Evolutionary conservation across 2,329 filamentous ascomycete genomes (phyloP).

Genomic region (Trichoderma atroviride): DNA sequence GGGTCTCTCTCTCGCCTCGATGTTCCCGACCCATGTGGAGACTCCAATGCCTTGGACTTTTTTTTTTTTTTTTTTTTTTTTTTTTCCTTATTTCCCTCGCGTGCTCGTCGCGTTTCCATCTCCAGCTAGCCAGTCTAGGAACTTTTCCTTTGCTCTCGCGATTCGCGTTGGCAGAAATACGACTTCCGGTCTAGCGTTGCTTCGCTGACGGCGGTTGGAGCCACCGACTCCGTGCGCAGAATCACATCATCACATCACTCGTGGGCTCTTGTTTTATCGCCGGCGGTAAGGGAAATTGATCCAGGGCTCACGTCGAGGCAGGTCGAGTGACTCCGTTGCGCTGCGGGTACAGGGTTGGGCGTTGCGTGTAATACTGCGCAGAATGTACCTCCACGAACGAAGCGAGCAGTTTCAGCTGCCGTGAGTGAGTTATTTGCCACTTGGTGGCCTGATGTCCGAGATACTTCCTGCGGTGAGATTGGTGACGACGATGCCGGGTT

Average conservation of each 20-base stretch:
- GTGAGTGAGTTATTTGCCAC: not conserved
- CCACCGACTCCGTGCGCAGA: not conserved
- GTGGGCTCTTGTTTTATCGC: not conserved
- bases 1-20: not conserved
- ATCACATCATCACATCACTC: not conserved
- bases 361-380: not conserved
- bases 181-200: not conserved
- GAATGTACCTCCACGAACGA: not conserved
- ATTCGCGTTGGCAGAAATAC: slow-evolving; percentile 18
- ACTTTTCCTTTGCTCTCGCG: slow-evolving; percentile 3
- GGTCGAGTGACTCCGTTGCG: not conserved
- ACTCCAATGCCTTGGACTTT: not conserved
- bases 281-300: not conserved
- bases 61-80: not conserved
- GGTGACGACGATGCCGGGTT: not conserved
- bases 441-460: not conserved
- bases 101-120: not conserved
- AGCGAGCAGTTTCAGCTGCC: not conserved
- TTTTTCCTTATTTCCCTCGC: not conserved
- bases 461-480: not conserved
- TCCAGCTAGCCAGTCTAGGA: not conserved
- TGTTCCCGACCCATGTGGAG: not conserved
- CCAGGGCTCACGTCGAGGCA: not conserved
- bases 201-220: slow-evolving; percentile 13
- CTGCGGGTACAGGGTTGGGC: not conserved